These are phyloP conservation scores for Calonectria hongkongensis DNA, from an alignment of 2,329 filamentous ascomycete species.

Conservation along the genomic window DNA sequence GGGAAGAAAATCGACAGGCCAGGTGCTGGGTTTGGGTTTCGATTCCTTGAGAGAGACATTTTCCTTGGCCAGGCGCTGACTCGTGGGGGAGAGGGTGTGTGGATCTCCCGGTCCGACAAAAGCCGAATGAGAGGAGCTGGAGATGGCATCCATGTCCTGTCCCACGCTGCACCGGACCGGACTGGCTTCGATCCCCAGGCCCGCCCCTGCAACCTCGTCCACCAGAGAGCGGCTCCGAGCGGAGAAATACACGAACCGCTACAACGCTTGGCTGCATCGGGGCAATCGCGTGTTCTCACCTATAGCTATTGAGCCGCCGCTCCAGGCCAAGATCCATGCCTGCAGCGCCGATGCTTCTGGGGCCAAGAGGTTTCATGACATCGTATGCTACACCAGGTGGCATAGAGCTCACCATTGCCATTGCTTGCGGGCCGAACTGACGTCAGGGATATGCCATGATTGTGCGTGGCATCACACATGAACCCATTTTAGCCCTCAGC, in stretches of 20 bases:
- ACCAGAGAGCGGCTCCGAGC: slow-evolving; percentile 31
- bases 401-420: not conserved
- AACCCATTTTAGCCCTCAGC: slow-evolving; percentile 1
- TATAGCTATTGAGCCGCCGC: slow-evolving; percentile 7
- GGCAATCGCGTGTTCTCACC: slow-evolving; percentile 26
- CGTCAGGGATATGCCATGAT: slow-evolving; percentile 31
- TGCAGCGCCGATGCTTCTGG: slow-evolving; percentile 18
- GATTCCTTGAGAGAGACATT: not conserved
- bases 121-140: slow-evolving; percentile 6
- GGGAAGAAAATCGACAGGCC: slow-evolving; percentile 6
- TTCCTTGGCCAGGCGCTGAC: slow-evolving; percentile 20
- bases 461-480: slow-evolving; percentile 1
- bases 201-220: slow-evolving; percentile 14
- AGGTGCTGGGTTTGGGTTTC: slow-evolving; percentile 7
- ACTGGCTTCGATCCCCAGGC: slow-evolving; percentile 17
- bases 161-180: not conserved
- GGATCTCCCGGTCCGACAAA: slow-evolving; percentile 20
- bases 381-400: not conserved
- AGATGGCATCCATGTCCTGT: not conserved
- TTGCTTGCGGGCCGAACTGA: slow-evolving; percentile 22
- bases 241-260: slow-evolving; percentile 29
- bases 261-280: slow-evolving; percentile 23
- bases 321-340: slow-evolving; percentile 18
- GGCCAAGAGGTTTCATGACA: not conserved
- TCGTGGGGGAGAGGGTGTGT: slow-evolving; percentile 9